Evolutionary conservation across 2,329 filamentous ascomycete species (phyloP).

Genomic region (Microdochium trichocladiopsis): DNA sequence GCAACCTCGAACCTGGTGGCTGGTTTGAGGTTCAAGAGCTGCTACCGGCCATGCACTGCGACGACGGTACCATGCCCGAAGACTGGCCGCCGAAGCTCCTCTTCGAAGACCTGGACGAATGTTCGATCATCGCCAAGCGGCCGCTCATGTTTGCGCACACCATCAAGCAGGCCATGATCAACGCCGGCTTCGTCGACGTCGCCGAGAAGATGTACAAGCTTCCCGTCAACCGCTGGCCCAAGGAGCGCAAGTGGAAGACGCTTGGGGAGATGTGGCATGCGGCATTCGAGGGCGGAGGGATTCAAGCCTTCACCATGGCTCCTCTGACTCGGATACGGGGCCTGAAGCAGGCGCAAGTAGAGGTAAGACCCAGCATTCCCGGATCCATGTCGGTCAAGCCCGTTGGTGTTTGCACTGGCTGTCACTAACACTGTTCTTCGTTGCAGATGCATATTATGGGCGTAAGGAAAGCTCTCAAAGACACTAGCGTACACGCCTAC

Average conservation of each 20-base stretch:
- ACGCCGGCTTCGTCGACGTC: conserved; percentile 49
- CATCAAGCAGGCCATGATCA: conserved; percentile 29
- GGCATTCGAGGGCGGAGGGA: conserved; percentile 28
- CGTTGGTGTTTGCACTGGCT: too few species aligned
- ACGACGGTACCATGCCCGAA: conserved; percentile 35
- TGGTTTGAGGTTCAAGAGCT: conserved; percentile 49
- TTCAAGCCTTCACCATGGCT: conserved; percentile 36
- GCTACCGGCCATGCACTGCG: conserved; percentile 27
- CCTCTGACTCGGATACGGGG: conserved; percentile 32
- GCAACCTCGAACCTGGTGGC: conserved; percentile 41
- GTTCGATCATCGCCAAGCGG: conserved; percentile 27
- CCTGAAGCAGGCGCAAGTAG: conserved; percentile 36
- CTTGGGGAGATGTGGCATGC: conserved; percentile 37
- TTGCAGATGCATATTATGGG: conserved; percentile 39
- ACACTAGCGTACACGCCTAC: conserved; percentile 40
- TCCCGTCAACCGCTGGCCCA: conserved; percentile 48
- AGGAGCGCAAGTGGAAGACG: conserved; percentile 32
- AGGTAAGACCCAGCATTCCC: conserved; percentile 25
- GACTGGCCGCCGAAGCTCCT: conserved; percentile 31
- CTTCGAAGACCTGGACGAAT: conserved; percentile 29
- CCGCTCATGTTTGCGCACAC: conserved; percentile 25
- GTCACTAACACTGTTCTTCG: too few species aligned
- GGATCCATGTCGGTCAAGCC: too few species aligned
- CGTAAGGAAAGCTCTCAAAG: conserved; percentile 37
- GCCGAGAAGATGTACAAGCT: conserved; percentile 44